These are phyloP conservation scores for Iris pallida DNA, from an alignment of 116 monocot genomes.

Conservation along the genomic window DNA sequence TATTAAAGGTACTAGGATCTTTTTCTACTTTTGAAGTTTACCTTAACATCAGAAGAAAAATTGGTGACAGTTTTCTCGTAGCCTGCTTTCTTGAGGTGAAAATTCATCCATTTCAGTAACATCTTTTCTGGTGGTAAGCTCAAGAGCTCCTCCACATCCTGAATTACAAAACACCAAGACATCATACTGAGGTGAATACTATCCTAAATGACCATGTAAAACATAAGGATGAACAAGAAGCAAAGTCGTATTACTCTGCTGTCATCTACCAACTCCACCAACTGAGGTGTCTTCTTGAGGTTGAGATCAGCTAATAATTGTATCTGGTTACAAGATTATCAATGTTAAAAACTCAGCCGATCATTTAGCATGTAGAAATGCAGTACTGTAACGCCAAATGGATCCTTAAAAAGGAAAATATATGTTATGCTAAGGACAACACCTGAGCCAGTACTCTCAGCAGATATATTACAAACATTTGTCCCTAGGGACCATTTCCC, in stretches of 20 bases:
- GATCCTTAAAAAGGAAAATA: too few species aligned
- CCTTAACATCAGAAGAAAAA: constrained; percentile 95
- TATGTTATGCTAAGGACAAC: too few species aligned
- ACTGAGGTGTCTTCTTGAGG: constrained; percentile 82
- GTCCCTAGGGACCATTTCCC: neutral
- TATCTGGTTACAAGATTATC: constrained; percentile 43
- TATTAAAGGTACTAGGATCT: neutral
- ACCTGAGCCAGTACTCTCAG: too few species aligned
- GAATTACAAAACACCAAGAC: constrained; percentile 3
- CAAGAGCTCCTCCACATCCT: constrained; percentile 86
- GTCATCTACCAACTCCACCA: constrained; percentile 83
- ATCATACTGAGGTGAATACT: neutral
- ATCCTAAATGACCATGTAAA: neutral
- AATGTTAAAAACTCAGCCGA: neutral
- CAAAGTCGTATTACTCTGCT: constrained; percentile 29
- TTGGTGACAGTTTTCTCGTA: constrained; percentile 81
- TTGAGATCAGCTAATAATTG: constrained; percentile 91
- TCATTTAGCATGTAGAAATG: neutral
- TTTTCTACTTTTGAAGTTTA: constrained; percentile 15
- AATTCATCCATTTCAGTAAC: constrained; percentile 89
- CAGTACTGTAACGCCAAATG: neutral
- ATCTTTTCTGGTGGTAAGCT: constrained; percentile 23
- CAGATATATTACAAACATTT: neutral
- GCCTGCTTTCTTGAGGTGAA: constrained; percentile 84
- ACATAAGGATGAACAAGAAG: neutral